phyloP scores from a whole-genome alignment of 2,329 filamentous ascomycete genomes.

The Ceratocystis destructans region DNA sequence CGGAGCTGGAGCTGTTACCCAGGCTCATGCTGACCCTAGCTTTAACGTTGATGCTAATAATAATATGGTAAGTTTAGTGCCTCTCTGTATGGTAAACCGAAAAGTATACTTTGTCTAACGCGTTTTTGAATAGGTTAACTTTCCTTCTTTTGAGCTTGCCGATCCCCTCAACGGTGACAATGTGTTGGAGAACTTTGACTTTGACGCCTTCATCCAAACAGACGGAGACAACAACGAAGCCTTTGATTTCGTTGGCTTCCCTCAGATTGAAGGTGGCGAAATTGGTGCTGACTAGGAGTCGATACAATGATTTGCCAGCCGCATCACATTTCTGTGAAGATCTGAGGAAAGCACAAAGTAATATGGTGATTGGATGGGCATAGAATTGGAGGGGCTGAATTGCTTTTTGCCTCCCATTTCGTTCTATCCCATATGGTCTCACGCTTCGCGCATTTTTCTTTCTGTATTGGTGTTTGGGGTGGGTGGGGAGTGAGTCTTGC shows the following conservation, averaged over 20 bases:
- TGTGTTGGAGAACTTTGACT: slow-evolving; percentile 52
- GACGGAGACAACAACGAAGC: slow-evolving; percentile 33
- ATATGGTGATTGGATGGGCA: neutral
- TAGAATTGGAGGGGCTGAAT: neutral
- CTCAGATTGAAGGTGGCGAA: slow-evolving; percentile 38
- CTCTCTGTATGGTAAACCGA: too few species aligned
- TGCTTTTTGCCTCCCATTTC: neutral
- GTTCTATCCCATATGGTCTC: neutral
- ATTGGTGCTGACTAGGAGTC: slow-evolving; percentile 41
- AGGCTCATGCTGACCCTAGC: slow-evolving; percentile 34
- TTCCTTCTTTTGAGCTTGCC: slow-evolving; percentile 39
- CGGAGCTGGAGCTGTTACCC: slow-evolving; percentile 30
- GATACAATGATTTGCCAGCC: slow-evolving; percentile 10
- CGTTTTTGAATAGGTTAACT: slow-evolving; percentile 29
- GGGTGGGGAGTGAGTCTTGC: neutral
- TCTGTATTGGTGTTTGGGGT: neutral
- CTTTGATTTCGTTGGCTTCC: slow-evolving; percentile 43
- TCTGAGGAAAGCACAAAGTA: neutral
- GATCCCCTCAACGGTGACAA: slow-evolving; percentile 41
- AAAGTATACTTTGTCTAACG: neutral
- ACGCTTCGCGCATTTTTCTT: neutral
- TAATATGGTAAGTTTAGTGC: slow-evolving; percentile 12
- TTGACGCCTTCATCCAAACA: slow-evolving; percentile 53
- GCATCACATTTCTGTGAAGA: slow-evolving; percentile 12
- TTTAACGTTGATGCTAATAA: slow-evolving; percentile 11